Evolutionary conservation across 208 protist genomes (phyloP).

Genomic region (Histomonas meleagridis): DNA sequence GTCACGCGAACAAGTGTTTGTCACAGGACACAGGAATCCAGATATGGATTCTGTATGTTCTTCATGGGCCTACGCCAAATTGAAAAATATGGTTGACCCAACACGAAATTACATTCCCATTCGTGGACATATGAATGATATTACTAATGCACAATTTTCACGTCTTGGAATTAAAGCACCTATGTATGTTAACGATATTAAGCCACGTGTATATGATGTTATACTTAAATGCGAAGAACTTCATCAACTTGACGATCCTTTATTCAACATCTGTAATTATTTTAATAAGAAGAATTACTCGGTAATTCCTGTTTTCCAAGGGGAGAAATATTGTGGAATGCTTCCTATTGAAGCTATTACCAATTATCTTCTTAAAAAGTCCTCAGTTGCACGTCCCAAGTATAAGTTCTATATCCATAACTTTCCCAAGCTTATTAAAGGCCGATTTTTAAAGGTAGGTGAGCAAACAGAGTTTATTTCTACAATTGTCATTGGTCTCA

Average conservation of each 20-base stretch:
- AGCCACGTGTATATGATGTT: neutral
- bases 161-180: neutral
- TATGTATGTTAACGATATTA: neutral
- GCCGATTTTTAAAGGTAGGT: neutral
- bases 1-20: neutral
- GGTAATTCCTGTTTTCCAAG: neutral
- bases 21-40: neutral
- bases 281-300: neutral
- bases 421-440: neutral
- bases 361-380: neutral
- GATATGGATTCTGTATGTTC: neutral
- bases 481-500: neutral
- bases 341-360: neutral
- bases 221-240: neutral
- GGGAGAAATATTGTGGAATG: neutral
- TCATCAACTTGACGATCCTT: neutral
- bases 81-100: neutral
- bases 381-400: neutral
- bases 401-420: neutral
- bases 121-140: neutral
- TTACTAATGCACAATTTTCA: neutral
- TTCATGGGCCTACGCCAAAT: neutral
- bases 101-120: neutral
- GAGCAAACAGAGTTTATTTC: neutral
- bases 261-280: neutral